These are phyloP conservation scores for Isochrysis galbana DNA, from an alignment of 78 protist genomes.

Conservation along the genomic window DNA sequence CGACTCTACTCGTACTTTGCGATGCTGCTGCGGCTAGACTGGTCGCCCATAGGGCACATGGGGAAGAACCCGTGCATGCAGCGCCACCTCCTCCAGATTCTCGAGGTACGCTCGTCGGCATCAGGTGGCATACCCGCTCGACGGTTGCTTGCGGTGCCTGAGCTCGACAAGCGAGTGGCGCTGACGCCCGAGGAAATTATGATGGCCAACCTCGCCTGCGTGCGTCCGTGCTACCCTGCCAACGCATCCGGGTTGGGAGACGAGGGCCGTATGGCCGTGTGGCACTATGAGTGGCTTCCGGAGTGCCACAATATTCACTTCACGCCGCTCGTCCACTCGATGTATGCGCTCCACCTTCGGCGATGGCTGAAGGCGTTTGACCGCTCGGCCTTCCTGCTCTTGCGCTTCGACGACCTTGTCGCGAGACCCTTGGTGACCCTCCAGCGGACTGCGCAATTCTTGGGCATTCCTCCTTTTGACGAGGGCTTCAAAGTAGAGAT, in stretches of 20 bases:
- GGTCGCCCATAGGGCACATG: background rate
- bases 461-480: background rate
- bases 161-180: no score
- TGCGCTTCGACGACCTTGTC: slow-evolving; percentile 5
- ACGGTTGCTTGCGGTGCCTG: no score
- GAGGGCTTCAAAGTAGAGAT: background rate
- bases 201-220: background rate
- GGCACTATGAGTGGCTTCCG: no score
- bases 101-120: no score
- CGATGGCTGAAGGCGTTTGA: background rate
- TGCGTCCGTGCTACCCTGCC: background rate
- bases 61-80: slow-evolving; percentile 2
- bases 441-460: background rate
- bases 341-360: background rate
- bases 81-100: background rate
- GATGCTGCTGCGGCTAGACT: background rate
- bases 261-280: no score
- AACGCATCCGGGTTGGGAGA: background rate
- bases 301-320: background rate
- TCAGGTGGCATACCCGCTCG: no score
- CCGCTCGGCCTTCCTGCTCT: background rate
- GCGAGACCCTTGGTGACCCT: background rate
- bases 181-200: background rate
- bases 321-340: slow-evolving; percentile 7
- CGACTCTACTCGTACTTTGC: background rate